Evolutionary conservation across 2,329 filamentous ascomycete species (phyloP).

Genomic region (Neoscytalidium dimidiatum): DNA sequence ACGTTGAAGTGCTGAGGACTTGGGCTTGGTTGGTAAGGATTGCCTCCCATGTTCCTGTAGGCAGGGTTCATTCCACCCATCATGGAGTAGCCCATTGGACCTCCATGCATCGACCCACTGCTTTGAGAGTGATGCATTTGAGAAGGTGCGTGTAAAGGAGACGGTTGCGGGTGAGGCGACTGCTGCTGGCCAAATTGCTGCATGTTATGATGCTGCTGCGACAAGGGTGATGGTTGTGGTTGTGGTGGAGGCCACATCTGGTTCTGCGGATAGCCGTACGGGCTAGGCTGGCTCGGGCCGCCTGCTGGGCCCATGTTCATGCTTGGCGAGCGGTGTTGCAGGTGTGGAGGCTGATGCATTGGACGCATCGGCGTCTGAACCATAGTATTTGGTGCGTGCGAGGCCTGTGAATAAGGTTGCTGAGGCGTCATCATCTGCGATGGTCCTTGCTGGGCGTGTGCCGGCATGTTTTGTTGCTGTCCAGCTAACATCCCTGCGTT

Average conservation of each 20-base stretch:
- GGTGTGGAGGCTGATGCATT: constrained; percentile 65
- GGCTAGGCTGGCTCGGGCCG: constrained; percentile 44
- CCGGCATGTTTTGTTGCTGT: constrained; percentile 59
- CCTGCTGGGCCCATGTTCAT: constrained; percentile 43
- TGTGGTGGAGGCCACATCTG: constrained; percentile 53
- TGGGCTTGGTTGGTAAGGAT: constrained; percentile 52
- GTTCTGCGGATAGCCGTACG: constrained; percentile 47
- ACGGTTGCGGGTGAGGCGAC: constrained; percentile 48
- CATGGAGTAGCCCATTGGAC: constrained; percentile 46
- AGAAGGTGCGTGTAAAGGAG: constrained; percentile 52
- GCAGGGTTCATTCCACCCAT: constrained; percentile 49
- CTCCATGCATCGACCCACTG: constrained; percentile 42
- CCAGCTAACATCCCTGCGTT: constrained; percentile 57
- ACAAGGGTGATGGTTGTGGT: constrained; percentile 51
- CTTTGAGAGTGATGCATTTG: constrained; percentile 49
- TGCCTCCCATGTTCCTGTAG: constrained; percentile 48
- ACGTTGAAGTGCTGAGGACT: constrained; percentile 46
- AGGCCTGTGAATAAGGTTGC: constrained; percentile 59
- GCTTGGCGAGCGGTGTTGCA: constrained; percentile 67
- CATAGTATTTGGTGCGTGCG: constrained; percentile 61
- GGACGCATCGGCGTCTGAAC: constrained; percentile 72
- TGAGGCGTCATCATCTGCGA: constrained; percentile 65
- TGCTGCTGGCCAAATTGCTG: constrained; percentile 47
- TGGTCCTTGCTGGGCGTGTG: constrained; percentile 60
- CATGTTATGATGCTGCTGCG: constrained; percentile 46